Evolutionary conservation across 306 rosid genomes (phyloP), one percentile per base, ranked within the genome.

Genomic region (Cucumis hystrix): DNA sequence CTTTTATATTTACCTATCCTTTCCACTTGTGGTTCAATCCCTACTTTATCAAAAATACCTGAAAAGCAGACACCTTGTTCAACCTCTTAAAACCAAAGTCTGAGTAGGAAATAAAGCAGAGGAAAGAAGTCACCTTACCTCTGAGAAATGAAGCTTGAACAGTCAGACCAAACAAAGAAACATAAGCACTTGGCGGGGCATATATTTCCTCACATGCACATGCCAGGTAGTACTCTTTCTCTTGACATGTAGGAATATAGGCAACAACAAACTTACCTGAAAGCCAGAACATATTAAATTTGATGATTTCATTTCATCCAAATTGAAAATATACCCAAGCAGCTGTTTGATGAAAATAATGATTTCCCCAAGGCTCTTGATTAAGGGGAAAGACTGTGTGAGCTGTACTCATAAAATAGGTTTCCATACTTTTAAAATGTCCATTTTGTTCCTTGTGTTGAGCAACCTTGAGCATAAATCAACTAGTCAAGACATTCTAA

Each of bases 1-100:
- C 97, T 94, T 89, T 95, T 92, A 84, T 90, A 95, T 81, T 92
- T 95, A 63, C 99, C 99, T 83, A 95, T 85, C 88, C 91, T 90
- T 80, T 87, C 93, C 64, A 95, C 90, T 79, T 92, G 90, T 70
- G 99, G 99, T 83, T 90, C 97, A 80, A 95, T 83, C 80, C 99
- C 97, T 41, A 88, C 75, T 74, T 90, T 95, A 62, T 95, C 97
- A 73, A 95, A 83, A 83, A 92, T 85, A 78, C 99, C 97, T 92
- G 79, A 75, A 84, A 86, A 73, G 33, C 17, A 78, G 75, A 55
- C 78, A 74, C 35, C 65, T 18, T 33, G 39, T 76, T 20, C 37
- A 37, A 43, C 56, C 69, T 14, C 79, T 76, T 40, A 76, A 76
- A 39, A 64, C 37, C 56, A 28, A 45, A 55, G 75, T 77, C 74